phyloP scores from a whole-genome alignment of 2,329 filamentous ascomycete genomes.

The Fusarium praegraminearum region DNA sequence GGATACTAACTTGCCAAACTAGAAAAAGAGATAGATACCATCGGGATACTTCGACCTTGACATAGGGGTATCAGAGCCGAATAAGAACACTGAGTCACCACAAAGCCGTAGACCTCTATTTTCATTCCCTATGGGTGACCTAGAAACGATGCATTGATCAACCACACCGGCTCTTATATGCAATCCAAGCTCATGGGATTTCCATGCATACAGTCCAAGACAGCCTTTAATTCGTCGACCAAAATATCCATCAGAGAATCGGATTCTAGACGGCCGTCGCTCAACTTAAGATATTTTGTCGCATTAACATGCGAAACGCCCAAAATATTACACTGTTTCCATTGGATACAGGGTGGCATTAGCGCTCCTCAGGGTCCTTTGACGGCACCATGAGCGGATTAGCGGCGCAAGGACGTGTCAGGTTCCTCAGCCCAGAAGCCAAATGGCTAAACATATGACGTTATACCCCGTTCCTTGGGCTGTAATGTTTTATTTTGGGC shows the following conservation, averaged over 20 bases:
- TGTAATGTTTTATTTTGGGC: conserved; percentile 19
- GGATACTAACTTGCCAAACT: not conserved
- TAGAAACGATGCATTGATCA: not conserved
- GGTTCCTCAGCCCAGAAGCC: conserved; percentile 26
- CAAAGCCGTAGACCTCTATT: not conserved
- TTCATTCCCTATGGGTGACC: not conserved
- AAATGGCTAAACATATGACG: conserved; percentile 32
- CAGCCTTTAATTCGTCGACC: not conserved
- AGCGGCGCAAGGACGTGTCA: conserved; percentile 28
- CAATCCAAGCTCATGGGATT: not conserved
- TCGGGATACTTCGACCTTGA: not conserved
- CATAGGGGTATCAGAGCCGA: not conserved
- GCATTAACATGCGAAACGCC: conserved; percentile 11
- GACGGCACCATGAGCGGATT: conserved; percentile 17
- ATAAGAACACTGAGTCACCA: not conserved
- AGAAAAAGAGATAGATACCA: not conserved
- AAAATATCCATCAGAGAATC: conserved; percentile 3
- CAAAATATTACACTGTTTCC: conserved; percentile 1
- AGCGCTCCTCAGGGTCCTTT: conserved; percentile 38
- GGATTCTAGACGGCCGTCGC: not conserved
- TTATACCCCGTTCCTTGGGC: conserved; percentile 33
- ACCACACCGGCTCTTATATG: not conserved
- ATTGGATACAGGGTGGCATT: conserved; percentile 25
- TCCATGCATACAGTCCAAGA: not conserved
- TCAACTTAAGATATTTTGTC: conserved; percentile 4